Evolutionary conservation across 75 land plant species (phyloP), one percentile per base, ranked within the genome.

Genomic region (Adiantum capillusveneris): DNA sequence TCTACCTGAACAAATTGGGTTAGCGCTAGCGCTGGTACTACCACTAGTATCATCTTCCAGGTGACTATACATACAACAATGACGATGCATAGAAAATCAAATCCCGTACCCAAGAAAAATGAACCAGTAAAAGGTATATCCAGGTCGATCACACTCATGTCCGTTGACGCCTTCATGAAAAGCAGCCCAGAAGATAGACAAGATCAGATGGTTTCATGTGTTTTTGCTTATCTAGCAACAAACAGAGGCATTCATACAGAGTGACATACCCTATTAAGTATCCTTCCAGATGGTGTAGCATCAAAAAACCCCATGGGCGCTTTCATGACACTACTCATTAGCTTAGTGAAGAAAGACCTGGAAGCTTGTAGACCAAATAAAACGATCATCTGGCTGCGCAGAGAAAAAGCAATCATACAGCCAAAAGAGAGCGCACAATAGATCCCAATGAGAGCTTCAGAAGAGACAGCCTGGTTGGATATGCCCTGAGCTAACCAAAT

Each of bases 261-360:
- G n/a, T n/a, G n/a, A n/a, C n/a, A n/a, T 60, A 65, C 76, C 48
- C 77, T 31, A 57, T 59, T 75, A 26, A 75, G 57, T 18, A 75
- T 64, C 12, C 77, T 55, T 1, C 77, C 74, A 36, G 67, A 29
- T 42, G 77, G 77, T 41, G 77, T 75, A 6, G 74, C 22, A 39
- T 75, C 77, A 42, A 75, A 75, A 44, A 75, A 75, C 26, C 67
- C 63, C 77, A 75, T 75, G 19, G 77, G 77, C 17, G 77, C 74
- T 25, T 45, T 70, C 28, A 75, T 72, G 22, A 75, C 44, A 62
- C 62, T 37, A 0, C 13, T 51, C 28, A 63, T 54, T 57, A 68
- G 46, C 5, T 53, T 27, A 28, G 5, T 44, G 52, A 63, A 70
- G 59, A 70, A 43, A 2, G 19, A 17, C 25, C 34, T 53, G 17